A percentile compares a stretch with the other conserved stretches of the same genome.
phyloP scores from a whole-genome alignment of 1,284 basidiomycete genomes.

The Leucoagaricus sp. region DNA sequence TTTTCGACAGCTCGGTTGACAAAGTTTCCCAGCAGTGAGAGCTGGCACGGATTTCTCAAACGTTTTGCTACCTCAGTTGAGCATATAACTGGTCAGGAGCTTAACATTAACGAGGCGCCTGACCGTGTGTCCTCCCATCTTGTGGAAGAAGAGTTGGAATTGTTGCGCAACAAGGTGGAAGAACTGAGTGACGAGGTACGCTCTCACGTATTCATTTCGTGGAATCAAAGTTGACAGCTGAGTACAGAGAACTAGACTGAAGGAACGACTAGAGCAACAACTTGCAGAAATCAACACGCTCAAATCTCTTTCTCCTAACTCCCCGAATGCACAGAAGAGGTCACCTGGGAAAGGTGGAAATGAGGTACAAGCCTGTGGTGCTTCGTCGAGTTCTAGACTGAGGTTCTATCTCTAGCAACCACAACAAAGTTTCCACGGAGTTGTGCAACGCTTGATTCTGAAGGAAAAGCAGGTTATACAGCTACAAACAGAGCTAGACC shows the following conservation, averaged over 20 bases:
- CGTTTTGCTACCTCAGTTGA: conserved; percentile 65
- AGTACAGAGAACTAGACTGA: conserved; percentile 50
- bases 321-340: conserved; percentile 36
- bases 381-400: too few species aligned
- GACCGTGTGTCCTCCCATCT: conserved; percentile 44
- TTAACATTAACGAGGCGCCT: conserved; percentile 51
- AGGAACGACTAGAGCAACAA: conserved; percentile 57
- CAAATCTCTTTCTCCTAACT: conserved; percentile 51
- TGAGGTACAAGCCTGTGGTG: conserved; percentile 45
- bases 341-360: conserved; percentile 44
- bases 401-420: neutral
- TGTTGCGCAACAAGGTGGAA: conserved; percentile 57
- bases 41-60: conserved; percentile 65
- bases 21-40: conserved; percentile 49
- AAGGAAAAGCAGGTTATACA: conserved; percentile 85
- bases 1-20: neutral
- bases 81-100: conserved; percentile 66
- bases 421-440: conserved; percentile 64
- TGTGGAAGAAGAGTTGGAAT: conserved; percentile 64
- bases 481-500: conserved; percentile 74
- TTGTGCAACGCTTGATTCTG: conserved; percentile 81
- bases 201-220: neutral
- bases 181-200: conserved; percentile 67
- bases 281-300: conserved; percentile 68
- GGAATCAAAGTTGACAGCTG: neutral